phyloP scores from a whole-genome alignment of 2,329 filamentous ascomycete species.

The Ophiosphaerella narmari region DNA sequence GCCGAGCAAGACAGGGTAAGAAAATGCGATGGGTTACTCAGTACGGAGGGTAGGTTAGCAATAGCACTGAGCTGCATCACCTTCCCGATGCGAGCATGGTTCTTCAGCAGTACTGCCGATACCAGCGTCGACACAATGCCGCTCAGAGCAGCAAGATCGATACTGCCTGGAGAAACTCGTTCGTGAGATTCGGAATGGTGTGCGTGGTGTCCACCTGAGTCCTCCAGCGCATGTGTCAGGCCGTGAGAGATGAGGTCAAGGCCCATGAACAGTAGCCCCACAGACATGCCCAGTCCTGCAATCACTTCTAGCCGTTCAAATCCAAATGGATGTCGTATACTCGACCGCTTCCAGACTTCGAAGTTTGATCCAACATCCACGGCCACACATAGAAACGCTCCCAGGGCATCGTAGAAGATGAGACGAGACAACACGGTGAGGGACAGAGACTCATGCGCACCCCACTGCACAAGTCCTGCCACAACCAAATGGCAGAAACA shows the following conservation, averaged over 20 bases:
- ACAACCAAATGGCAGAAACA: slow-evolving; percentile 85
- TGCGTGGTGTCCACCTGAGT: slow-evolving; percentile 69
- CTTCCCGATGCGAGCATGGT: slow-evolving; percentile 89
- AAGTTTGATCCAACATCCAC: slow-evolving; percentile 96
- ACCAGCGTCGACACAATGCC: slow-evolving; percentile 83
- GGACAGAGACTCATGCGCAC: slow-evolving; percentile 81
- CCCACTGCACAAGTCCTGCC: slow-evolving; percentile 83
- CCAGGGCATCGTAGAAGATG: slow-evolving; percentile 93
- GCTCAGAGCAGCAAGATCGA: slow-evolving; percentile 80
- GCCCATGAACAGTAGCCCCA: slow-evolving; percentile 96
- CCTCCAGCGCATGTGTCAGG: slow-evolving; percentile 88
- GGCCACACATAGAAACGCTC: slow-evolving; percentile 85
- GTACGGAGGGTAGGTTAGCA: slow-evolving; percentile 78
- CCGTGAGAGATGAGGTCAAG: slow-evolving; percentile 94
- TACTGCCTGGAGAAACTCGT: slow-evolving; percentile 71
- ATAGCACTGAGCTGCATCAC: slow-evolving; percentile 87
- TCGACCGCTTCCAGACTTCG: slow-evolving; percentile 94
- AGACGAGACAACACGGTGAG: slow-evolving; percentile 92
- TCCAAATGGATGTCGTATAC: slow-evolving; percentile 89
- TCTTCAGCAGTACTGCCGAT: slow-evolving; percentile 84
- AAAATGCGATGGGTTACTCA: slow-evolving; percentile 94
- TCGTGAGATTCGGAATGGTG: slow-evolving; percentile 72
- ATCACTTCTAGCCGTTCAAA: slow-evolving; percentile 92
- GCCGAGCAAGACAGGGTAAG: slow-evolving; percentile 86
- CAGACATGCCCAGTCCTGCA: slow-evolving; percentile 92